Evolutionary conservation across 345 rosid species (phyloP).

Genomic region (Acer negundo): DNA sequence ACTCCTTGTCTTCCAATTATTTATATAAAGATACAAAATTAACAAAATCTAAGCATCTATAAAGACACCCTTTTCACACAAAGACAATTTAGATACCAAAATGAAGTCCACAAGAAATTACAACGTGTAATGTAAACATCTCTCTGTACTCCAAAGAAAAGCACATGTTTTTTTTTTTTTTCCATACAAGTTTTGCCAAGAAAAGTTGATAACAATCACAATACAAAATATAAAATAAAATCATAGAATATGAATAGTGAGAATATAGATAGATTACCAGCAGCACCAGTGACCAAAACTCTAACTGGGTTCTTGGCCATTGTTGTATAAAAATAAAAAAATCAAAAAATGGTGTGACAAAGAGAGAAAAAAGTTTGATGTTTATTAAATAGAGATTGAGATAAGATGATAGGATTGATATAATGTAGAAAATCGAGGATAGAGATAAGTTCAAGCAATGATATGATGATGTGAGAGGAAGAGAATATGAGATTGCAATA

Average conservation of each 20-base stretch:
- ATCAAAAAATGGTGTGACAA: too few species aligned
- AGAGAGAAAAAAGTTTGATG: not conserved
- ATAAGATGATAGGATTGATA: slow-evolving; percentile 17
- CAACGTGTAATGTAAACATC: not conserved
- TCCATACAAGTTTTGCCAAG: not conserved
- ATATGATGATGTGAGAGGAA: not conserved
- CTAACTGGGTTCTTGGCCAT: slow-evolving; percentile 29
- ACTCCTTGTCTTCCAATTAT: not conserved
- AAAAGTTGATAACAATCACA: not conserved
- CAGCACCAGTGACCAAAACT: slow-evolving; percentile 40
- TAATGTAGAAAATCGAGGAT: slow-evolving; percentile 21
- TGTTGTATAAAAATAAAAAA: not conserved
- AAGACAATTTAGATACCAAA: slow-evolving; percentile 32
- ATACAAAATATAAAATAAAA: not conserved
- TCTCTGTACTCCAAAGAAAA: slow-evolving; percentile 28
- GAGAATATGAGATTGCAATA: not conserved
- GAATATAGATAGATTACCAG: slow-evolving; percentile 18
- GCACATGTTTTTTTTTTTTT: slow-evolving; percentile 11
- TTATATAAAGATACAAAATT: not conserved
- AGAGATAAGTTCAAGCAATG: slow-evolving; percentile 4
- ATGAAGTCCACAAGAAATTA: slow-evolving; percentile 17
- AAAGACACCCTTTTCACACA: not conserved
- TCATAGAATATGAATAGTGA: not conserved
- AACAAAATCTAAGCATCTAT: slow-evolving; percentile 16
- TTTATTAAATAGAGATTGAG: slow-evolving; percentile 3